Evolutionary conservation across 495 filamentous ascomycete genomes (phyloP), one percentile per base, ranked within the genome.

Genomic region (Clohesyomyces aquaticus): DNA sequence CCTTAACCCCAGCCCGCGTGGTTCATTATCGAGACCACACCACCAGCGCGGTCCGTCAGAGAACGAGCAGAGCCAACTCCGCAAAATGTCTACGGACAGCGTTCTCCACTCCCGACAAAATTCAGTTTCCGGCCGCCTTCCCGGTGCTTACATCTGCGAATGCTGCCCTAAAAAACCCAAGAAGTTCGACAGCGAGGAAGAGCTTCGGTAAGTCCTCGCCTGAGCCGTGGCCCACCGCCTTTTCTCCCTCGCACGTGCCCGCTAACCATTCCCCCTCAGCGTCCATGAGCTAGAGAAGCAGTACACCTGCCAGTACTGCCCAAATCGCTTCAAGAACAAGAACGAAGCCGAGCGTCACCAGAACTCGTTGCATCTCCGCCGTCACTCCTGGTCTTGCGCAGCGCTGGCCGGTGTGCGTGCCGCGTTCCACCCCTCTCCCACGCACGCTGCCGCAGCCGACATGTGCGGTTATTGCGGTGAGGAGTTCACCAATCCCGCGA

Each of bases 81-180:
- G 80, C 23, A 83, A 82, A 51, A 69, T 80, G 61, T 77, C 81
- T 4, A 71, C 59, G 10, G 74, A 74, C 63, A 75, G 70, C 62
- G 62, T 67, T 23, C 27, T 62, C n/a, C 73, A 71, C 50, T 73
- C 72, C 9, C 52, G 69, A 41, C 59, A 74, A 47, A 68, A 72
- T 51, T 73, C 72, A 55, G 27, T 74, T 41, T 72, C 77, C 12
- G 49, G 53, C 29, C 49, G 51, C 23, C 70, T 79, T 25, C 76
- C 79, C 19, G 75, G 78, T 21, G 60, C 87, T 2, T 91, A 83
- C 70, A 94, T 96, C 70, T 98, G 94, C 75, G 91, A 96, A 69
- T 98, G 94, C 74, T 98, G 94, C 78, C 94, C 93, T 1, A 98
- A 98, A 76, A 98, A 98, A 75, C 94, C 94, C 1, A 97, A 96